These are phyloP conservation scores for Debaryomycetaceae sp. DNA, from an alignment of 1,139 yeast species.

Conservation along the genomic window DNA sequence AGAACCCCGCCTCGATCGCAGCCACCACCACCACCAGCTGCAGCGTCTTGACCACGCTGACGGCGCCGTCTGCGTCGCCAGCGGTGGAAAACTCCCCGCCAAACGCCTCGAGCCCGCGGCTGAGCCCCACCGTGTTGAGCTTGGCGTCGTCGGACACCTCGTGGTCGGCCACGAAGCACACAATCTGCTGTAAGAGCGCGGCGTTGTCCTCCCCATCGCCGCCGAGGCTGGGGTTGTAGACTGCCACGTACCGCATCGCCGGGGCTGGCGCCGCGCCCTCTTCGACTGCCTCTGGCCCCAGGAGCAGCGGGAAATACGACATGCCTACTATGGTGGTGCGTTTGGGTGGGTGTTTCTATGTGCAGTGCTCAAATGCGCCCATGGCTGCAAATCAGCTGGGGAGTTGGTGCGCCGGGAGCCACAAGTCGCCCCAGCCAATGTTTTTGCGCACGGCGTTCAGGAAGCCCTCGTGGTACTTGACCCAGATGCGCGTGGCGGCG, in stretches of 20 bases:
- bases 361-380: constrained; percentile 1
- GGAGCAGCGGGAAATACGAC: constrained; percentile 8
- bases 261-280: neutral
- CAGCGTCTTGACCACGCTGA: constrained; percentile 22
- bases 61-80: constrained; percentile 8
- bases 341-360: neutral
- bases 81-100: constrained; percentile 15
- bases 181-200: constrained; percentile 26
- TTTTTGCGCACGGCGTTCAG: constrained; percentile 90
- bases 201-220: constrained; percentile 23
- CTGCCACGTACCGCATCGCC: constrained; percentile 11
- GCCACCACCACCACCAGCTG: constrained; percentile 25
- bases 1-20: constrained; percentile 24
- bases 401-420: constrained; percentile 24
- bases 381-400: constrained; percentile 1
- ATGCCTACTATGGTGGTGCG: constrained; percentile 1
- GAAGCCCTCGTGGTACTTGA: constrained; percentile 88
- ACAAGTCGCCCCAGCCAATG: constrained; percentile 74
- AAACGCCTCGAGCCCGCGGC: constrained; percentile 35
- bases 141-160: constrained; percentile 19
- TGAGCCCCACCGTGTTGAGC: constrained; percentile 30
- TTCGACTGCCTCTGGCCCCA: constrained; percentile 3
- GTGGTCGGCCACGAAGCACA: constrained; percentile 21
- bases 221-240: constrained; percentile 21
- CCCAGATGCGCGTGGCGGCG: constrained; percentile 62